Conservation (phyloP, 2,329 filamentous ascomycete species). For the Verticillium isaacii region DNA sequence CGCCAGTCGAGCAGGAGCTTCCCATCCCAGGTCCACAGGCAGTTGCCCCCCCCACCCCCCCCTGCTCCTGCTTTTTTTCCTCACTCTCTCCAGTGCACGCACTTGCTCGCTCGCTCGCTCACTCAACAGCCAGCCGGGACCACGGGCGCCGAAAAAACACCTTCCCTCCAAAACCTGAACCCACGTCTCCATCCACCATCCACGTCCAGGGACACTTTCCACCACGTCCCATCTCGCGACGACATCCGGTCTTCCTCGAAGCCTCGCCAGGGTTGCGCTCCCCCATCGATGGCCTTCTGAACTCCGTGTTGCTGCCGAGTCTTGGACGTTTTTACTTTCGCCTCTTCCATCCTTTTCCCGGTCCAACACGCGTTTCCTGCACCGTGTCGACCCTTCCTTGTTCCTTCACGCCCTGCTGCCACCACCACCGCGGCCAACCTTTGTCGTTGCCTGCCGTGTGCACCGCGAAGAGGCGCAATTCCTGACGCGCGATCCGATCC, state of each 20-base stretch:
- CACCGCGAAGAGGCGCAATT: conserved; percentile 7
- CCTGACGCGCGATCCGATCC: conserved; percentile 6
- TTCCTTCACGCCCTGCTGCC: conserved; percentile 3
- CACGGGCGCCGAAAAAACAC: neutral
- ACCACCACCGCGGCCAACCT: neutral
- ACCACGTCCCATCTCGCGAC: neutral
- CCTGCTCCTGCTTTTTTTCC: neutral
- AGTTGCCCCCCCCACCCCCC: neutral
- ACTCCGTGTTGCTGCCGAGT: conserved; percentile 1
- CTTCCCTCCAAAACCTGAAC: neutral
- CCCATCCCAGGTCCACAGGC: neutral
- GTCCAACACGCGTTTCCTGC: neutral
- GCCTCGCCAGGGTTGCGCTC: neutral
- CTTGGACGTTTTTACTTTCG: neutral
- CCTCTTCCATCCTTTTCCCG: neutral
- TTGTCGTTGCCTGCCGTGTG: conserved; percentile 9
- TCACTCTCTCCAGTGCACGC: neutral
- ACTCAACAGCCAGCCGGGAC: neutral
- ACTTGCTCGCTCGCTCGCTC: neutral
- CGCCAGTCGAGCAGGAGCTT: neutral
- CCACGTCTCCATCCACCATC: neutral
- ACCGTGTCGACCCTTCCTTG: conserved; percentile 3
- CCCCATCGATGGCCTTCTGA: neutral
- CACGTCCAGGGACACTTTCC: neutral
- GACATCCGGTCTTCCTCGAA: neutral